These are phyloP conservation scores for Gossypium trilobum DNA, from an alignment of 441 rosid genomes.

Conservation along the genomic window DNA sequence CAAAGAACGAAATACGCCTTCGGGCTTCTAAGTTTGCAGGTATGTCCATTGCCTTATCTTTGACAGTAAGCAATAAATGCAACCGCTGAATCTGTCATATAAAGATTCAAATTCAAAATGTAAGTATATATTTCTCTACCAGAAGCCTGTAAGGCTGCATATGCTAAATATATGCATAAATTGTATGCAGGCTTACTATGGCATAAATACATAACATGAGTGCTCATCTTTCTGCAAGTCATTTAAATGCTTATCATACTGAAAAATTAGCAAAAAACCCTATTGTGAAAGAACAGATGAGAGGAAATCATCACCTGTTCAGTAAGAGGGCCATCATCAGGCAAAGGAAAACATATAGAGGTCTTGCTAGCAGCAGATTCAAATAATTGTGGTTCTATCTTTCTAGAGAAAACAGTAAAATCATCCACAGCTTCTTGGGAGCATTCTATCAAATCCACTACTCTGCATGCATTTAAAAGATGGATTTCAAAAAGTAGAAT, in stretches of 20 bases:
- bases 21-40: conserved; percentile 84
- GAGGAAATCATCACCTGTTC: conserved; percentile 40
- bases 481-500: conserved; percentile 14
- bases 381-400: conserved; percentile 63
- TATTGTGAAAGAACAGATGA: background rate
- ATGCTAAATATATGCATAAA: background rate
- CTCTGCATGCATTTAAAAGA: conserved; percentile 34
- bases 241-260: background rate
- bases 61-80: conserved; percentile 62
- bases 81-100: conserved; percentile 67
- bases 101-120: conserved; percentile 21
- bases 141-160: background rate
- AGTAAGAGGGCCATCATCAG: conserved; percentile 47
- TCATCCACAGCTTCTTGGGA: conserved; percentile 32
- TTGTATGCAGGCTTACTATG: background rate
- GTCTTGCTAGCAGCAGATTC: conserved; percentile 40
- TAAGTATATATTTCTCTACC: conserved; percentile 9
- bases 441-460: conserved; percentile 37
- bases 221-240: background rate
- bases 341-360: conserved; percentile 77
- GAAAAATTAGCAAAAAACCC: background rate
- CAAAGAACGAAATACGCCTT: conserved; percentile 86
- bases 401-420: conserved; percentile 35
- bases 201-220: background rate
- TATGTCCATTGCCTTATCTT: conserved; percentile 84